Evolutionary conservation across 306 rosid genomes (phyloP), one percentile per base, ranked within the genome.

Genomic region (Begonia fuchsioides): DNA sequence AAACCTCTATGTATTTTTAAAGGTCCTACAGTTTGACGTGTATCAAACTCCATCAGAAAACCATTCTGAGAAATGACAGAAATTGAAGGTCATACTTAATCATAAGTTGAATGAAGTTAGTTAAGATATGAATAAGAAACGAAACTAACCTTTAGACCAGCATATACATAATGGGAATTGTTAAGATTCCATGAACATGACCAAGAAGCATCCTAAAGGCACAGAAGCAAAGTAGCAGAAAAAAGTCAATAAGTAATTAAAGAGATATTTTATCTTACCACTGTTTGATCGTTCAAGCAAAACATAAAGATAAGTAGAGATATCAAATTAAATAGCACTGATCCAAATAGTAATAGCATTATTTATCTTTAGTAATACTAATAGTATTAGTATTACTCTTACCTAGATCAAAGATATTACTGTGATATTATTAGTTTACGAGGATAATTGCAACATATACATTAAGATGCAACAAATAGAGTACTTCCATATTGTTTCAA

Each of bases 101-200:
- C 55, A 50, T 18, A 38, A 10, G 32, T 26, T 38, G 38, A 58
- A 43, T 16, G 53, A 14, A 19, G 47, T 43, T 53, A 52, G 46
- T 53, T 60, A 40, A 54, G 39, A 62, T 41, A 49, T 53, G 38
- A 39, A 58, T 19, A 59, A 32, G 47, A 52, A 53, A 15, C 19
- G 12, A 18, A 14, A 55, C 73, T 57, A 13, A 90, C 98, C 94
- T 90, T 94, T 50, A 90, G 68, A 62, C 98, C 98, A 26, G 87
- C 92, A 67, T 84, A 90, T 50, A 71, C 40, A 68, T 72, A 61
- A 59, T 81, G 71, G 0, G 81, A 68, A 54, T 46, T 51, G 52
- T 59, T 69, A 51, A 67, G 77, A 76, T 90, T 95, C 98, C 98
- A 81, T 17, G 98, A 71, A 56, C 94, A 90, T 18, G 98, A 75